Evolutionary conservation across 2,329 filamentous ascomycete species (phyloP), one percentile per base, ranked within the genome.

Genomic region (Madurella mycetomatis): DNA sequence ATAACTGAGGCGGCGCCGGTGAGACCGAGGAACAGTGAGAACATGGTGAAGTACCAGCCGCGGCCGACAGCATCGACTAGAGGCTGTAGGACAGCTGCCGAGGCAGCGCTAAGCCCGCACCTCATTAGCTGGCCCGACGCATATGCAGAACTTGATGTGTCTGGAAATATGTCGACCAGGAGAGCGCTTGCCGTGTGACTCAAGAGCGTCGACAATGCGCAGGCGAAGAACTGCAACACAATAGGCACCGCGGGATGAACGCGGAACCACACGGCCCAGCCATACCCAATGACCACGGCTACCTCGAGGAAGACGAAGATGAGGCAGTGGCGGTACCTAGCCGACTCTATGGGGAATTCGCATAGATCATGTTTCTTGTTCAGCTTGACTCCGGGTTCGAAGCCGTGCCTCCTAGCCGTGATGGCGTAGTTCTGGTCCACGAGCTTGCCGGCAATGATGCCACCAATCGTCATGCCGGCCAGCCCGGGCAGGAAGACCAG

Each of bases 361-460:
- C 61, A 63, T 44, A 76, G 64, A 48, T 77, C 70, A 41, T 73
- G 50, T 9, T 34, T 69, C 9, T 72, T 73, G 43, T 9, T 47
- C 69, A 9, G 72, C 81, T 39, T 45, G 15, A 12, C 34, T 16
- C 47, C 17, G 16, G 2, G 19, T n/a, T 44, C 44, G 11, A 43
- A n/a, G 1, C 81, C 11, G 83, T 68, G 30, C 77, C 75, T 46
- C 73, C 73, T 37, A 1, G 86, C 85, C 47, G 84, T 77, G 32
- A 84, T 78, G 5, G 80, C 75, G 65, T 86, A 92, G 65, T 89
- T 90, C 73, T 80, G 82, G 65, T 79, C 76, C 45, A 77, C 66
- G 3, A 79, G 61, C 49, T 74, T 74, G 1, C 87, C 84, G 15
- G 75, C 56, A 7, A 71, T 72, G 41, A 72, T 75, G 2, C 75